phyloP scores from a whole-genome alignment of 495 filamentous ascomycete genomes.

The Bryoglossum gracile region DNA sequence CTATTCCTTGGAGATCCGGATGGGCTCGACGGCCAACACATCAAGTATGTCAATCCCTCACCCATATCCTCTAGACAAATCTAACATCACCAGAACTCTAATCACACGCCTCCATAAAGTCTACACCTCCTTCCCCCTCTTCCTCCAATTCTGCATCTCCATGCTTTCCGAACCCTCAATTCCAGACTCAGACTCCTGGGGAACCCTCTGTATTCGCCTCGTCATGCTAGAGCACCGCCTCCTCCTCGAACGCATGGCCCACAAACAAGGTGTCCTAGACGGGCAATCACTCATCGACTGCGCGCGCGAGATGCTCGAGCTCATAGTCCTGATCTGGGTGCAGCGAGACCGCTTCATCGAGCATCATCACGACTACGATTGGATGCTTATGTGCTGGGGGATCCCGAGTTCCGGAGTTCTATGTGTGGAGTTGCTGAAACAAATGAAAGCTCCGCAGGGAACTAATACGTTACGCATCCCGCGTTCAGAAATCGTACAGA shows the following conservation, averaged over 20 bases:
- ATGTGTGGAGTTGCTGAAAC: conserved; percentile 24
- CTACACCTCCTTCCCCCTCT: conserved; percentile 12
- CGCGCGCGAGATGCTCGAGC: conserved; percentile 25
- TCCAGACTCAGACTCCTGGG: conserved; percentile 5
- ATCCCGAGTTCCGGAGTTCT: conserved; percentile 22
- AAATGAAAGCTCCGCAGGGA: conserved; percentile 13
- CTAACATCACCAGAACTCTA: conserved; percentile 4
- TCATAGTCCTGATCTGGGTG: conserved; percentile 23
- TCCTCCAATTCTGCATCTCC: conserved; percentile 5
- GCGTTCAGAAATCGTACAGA: conserved; percentile 23
- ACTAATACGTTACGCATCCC: conserved; percentile 5
- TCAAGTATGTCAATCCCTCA: conserved; percentile 9
- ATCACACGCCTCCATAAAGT: conserved; percentile 4
- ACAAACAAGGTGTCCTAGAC: conserved; percentile 12
- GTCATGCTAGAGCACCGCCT: conserved; percentile 18
- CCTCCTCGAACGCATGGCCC: conserved; percentile 16
- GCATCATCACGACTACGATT: conserved; percentile 22
- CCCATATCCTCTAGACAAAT: neutral
- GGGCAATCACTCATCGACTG: conserved; percentile 25
- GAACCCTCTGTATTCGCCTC: conserved; percentile 11
- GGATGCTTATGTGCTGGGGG: conserved; percentile 24
- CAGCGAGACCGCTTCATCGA: conserved; percentile 21
- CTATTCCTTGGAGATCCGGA: conserved; percentile 17
- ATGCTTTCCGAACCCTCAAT: neutral
- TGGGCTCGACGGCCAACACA: conserved; percentile 13